Evolutionary conservation across 2,329 filamentous ascomycete genomes (phyloP).

Genomic region (Pseudogymnoascus pannorum): DNA sequence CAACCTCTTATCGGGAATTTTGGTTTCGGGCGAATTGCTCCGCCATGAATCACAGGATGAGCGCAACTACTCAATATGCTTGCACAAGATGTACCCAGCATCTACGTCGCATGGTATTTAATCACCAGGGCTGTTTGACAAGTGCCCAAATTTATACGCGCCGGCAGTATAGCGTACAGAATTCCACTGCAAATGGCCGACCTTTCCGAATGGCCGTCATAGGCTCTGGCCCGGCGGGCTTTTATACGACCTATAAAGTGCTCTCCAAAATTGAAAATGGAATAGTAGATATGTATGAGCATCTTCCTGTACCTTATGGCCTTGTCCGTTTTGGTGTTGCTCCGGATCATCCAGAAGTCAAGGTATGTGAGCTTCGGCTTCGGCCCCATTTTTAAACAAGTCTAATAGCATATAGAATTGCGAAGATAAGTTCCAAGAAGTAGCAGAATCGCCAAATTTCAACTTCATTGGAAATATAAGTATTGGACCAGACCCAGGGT

Average conservation of each 20-base stretch:
- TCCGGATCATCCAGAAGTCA: conserved; percentile 97
- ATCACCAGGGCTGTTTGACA: not conserved
- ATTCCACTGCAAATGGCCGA: conserved; percentile 27
- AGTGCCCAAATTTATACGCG: conserved; percentile 1
- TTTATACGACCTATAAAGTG: conserved; percentile 84
- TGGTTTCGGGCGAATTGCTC: not conserved
- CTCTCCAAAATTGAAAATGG: conserved; percentile 67
- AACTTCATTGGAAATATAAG: conserved; percentile 86
- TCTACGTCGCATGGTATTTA: not conserved
- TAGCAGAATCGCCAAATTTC: conserved; percentile 75
- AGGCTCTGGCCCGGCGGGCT: conserved; percentile 90
- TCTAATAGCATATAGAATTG: conserved; percentile 60
- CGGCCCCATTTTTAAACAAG: conserved; percentile 2
- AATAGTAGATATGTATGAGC: conserved; percentile 91
- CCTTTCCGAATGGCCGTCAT: conserved; percentile 78
- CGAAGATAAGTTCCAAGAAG: conserved; percentile 85
- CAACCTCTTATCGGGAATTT: conserved; percentile 8
- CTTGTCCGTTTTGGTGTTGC: conserved; percentile 91
- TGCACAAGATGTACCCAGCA: conserved; percentile 21
- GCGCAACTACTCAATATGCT: conserved; percentile 21
- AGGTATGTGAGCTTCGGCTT: conserved; percentile 46
- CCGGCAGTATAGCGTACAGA: conserved; percentile 22
- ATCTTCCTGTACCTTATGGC: conserved; percentile 85
- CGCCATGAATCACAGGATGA: conserved; percentile 21
- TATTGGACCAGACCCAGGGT: conserved; percentile 51